Base-by-base conservation (phyloP, 1,284 basidiomycete species). In the Melampsora abietis-canadensis region DNA sequence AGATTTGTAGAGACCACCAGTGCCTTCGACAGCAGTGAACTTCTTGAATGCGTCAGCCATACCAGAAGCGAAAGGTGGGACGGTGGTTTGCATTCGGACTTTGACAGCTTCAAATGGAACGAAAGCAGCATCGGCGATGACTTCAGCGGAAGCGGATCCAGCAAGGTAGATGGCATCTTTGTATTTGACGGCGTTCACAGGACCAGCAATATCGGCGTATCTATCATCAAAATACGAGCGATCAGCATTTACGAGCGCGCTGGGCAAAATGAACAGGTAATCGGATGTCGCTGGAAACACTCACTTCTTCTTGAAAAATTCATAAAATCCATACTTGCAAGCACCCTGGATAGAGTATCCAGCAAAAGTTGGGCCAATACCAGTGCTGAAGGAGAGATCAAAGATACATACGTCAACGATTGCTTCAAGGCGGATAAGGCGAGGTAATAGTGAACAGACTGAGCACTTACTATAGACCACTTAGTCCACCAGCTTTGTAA, bases 81-180 rank as follows among this genome's bases (percentile, higher is more conserved):
- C 79, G 37, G 80, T 80, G 70, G 80, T 81, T 76, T 81, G 80
- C 77, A 81, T 81, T 78, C 80, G 78, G 70, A 81, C 80, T 78
- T 81, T 81, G 78, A 81, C 79, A 48, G 80, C 79, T 76, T 81
- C 80, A 77, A 78, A 60, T 64, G 80, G 80, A 67, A 80, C 80
- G 75, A 79, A 79, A 60, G 79, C 80, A 47, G 80, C 77, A 75
- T 81, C 80, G 77, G 80, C 80, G 66, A 81, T 72, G 77, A 81
- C 74, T 76, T 81, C 80, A 63, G 80, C 80, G 30, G 80, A 81
- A 68, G 80, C 80, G 67, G 80, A 81, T 76, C 80, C 80, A 73
- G 80, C 80, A 47, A 81, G 76, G 79, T 78, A 81, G 77, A 81
- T 81, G 69, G 76, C 76, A 59, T 78, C 77, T 79, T 81, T 81